These are phyloP conservation scores for Tricholoma sp. DNA, from an alignment of 768 basidiomycete species.

Conservation along the genomic window DNA sequence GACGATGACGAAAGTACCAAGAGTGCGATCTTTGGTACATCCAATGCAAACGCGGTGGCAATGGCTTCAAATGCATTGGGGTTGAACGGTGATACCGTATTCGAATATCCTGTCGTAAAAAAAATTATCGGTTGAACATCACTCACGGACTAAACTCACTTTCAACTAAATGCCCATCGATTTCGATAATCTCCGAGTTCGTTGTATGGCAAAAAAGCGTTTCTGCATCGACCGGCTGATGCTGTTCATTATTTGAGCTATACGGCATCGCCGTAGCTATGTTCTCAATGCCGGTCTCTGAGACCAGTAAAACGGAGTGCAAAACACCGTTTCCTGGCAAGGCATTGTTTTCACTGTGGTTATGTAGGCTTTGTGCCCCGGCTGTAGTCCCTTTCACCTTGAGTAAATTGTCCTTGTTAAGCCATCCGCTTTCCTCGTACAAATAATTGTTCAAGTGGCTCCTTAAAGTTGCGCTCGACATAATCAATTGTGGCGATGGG, in stretches of 20 bases:
- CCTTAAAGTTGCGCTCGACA: constrained; percentile 69
- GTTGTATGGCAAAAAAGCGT: constrained; percentile 12
- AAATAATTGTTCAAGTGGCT: constrained; percentile 49
- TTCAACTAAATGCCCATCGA: constrained; percentile 15
- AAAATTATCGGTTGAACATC: constrained; percentile 6
- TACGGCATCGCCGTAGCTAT: constrained; percentile 39
- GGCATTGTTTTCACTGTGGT: constrained; percentile 7
- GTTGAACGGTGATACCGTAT: constrained; percentile 49
- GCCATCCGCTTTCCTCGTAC: constrained; percentile 54
- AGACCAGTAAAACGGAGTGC: constrained; percentile 62
- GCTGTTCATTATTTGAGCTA: background rate
- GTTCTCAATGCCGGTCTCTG: constrained; percentile 51
- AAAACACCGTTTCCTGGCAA: constrained; percentile 20
- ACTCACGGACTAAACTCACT: constrained; percentile 19
- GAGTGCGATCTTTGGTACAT: constrained; percentile 62
- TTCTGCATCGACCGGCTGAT: constrained; percentile 12
- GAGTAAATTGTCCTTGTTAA: constrained; percentile 37
- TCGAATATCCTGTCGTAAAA: constrained; percentile 35
- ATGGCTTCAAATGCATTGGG: constrained; percentile 59
- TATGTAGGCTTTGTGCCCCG: background rate
- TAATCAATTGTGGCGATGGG: constrained; percentile 51
- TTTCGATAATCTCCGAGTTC: constrained; percentile 9
- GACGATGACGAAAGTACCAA: constrained; percentile 62
- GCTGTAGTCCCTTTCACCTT: constrained; percentile 30
- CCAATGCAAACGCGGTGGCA: constrained; percentile 64